phyloP scores from a whole-genome alignment of 1,139 yeast species.

The Meyerozyma guilliermondii region DNA sequence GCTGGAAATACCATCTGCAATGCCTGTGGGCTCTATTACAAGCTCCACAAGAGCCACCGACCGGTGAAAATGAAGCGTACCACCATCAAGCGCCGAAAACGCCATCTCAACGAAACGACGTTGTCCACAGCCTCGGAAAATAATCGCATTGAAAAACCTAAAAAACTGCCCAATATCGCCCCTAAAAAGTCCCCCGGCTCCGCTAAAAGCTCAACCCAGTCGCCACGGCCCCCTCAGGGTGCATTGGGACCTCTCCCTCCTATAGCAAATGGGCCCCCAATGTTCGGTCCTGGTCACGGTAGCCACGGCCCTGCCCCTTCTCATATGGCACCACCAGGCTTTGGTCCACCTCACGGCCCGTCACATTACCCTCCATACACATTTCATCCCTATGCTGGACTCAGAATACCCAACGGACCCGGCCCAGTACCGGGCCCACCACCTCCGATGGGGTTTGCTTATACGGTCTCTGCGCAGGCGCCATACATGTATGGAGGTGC shows the following conservation, averaged over 20 bases:
- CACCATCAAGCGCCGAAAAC: constrained; percentile 69
- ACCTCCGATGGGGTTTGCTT: constrained; percentile 15
- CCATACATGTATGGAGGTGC: constrained; percentile 1
- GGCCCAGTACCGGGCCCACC: constrained; percentile 46
- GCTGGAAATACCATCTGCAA: constrained; percentile 80
- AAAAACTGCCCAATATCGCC: constrained; percentile 2
- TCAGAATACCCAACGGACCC: constrained; percentile 42
- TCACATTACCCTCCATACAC: constrained; percentile 36
- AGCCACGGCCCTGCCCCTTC: constrained; percentile 3
- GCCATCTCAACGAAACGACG: constrained; percentile 24
- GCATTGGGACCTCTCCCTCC: no score
- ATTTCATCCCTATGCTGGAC: constrained; percentile 17
- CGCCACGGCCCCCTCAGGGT: no score
- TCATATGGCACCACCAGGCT: background rate
- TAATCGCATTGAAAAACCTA: constrained; percentile 8
- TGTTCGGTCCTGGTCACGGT: constrained; percentile 2
- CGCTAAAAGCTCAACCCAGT: no score
- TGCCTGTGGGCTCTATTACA: constrained; percentile 80
- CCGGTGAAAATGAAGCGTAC: constrained; percentile 72
- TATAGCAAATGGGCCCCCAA: background rate
- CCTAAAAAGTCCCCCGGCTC: constrained; percentile 5
- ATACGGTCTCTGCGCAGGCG: constrained; percentile 1
- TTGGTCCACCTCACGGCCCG: constrained; percentile 5
- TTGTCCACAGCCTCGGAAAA: background rate
- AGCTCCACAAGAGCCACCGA: constrained; percentile 73